These are phyloP conservation scores for Echria macrotheca DNA, from an alignment of 495 filamentous ascomycete genomes.

Conservation along the genomic window DNA sequence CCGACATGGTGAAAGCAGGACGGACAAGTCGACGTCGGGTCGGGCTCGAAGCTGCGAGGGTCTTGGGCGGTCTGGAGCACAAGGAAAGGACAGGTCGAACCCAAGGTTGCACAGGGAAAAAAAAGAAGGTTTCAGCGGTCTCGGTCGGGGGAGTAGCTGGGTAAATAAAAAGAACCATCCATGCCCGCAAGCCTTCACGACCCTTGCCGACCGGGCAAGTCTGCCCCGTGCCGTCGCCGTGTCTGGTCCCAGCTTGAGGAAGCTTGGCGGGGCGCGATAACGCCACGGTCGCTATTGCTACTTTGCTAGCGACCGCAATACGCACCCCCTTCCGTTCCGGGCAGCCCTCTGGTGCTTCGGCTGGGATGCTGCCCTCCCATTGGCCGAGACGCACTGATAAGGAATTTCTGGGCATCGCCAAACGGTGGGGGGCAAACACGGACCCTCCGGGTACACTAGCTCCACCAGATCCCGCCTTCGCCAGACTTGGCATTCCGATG, in stretches of 20 bases:
- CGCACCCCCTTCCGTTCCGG: constrained; percentile 17
- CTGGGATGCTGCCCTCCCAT: constrained; percentile 15
- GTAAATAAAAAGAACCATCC: too few relatives aligned
- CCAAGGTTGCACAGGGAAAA: constrained; percentile 13
- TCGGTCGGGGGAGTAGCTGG: constrained; percentile 17
- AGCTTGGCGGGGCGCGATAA: constrained; percentile 11
- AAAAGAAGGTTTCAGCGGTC: constrained; percentile 5
- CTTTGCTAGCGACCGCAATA: constrained; percentile 1
- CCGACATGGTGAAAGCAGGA: constrained; percentile 23
- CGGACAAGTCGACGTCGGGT: background rate
- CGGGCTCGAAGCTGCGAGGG: constrained; percentile 3
- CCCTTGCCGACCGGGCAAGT: background rate
- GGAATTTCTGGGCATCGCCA: constrained; percentile 10
- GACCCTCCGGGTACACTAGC: background rate
- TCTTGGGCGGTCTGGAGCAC: constrained; percentile 2
- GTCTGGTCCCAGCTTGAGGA: constrained; percentile 3
- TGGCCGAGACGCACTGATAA: constrained; percentile 19
- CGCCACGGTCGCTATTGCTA: too few relatives aligned
- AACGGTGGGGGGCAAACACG: constrained; percentile 18
- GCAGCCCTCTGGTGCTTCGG: constrained; percentile 11
- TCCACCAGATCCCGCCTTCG: constrained; percentile 1
- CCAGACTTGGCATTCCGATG: constrained; percentile 14
- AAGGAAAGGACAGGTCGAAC: constrained; percentile 13
- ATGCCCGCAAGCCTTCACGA: too few relatives aligned
- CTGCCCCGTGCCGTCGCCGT: constrained; percentile 7